These are phyloP conservation scores for Letharia columbiana DNA, from an alignment of 495 filamentous ascomycete species.

Conservation along the genomic window DNA sequence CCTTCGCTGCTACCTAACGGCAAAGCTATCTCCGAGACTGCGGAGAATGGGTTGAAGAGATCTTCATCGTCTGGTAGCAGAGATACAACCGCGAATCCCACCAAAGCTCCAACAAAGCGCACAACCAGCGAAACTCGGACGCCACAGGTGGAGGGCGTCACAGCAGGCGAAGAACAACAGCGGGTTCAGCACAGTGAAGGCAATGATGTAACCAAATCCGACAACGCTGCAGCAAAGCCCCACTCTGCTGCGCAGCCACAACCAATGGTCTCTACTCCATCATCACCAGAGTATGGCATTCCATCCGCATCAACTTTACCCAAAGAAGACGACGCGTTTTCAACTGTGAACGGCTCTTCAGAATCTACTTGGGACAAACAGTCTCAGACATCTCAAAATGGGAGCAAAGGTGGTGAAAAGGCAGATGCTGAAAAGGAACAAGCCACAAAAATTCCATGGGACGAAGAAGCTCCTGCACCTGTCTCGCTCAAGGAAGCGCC, in stretches of 20 bases:
- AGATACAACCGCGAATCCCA: slow-evolving; percentile 17
- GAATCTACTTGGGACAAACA: slow-evolving; percentile 61
- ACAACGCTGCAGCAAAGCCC: slow-evolving; percentile 28
- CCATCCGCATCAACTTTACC: slow-evolving; percentile 54
- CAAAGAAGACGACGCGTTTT: slow-evolving; percentile 65
- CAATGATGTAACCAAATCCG: neutral
- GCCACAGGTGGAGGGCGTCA: slow-evolving; percentile 16
- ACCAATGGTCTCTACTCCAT: slow-evolving; percentile 46
- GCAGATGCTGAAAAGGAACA: slow-evolving; percentile 41
- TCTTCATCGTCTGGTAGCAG: slow-evolving; percentile 13
- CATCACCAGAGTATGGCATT: slow-evolving; percentile 59
- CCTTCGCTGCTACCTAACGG: slow-evolving; percentile 29
- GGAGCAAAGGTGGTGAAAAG: slow-evolving; percentile 35
- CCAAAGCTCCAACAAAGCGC: slow-evolving; percentile 18
- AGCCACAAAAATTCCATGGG: slow-evolving; percentile 27
- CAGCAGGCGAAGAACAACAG: neutral
- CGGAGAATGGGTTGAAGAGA: slow-evolving; percentile 26
- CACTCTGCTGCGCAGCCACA: slow-evolving; percentile 29
- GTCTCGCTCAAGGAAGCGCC: slow-evolving; percentile 71
- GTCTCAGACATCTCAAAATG: slow-evolving; percentile 45
- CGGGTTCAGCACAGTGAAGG: neutral
- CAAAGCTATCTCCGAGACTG: slow-evolving; percentile 34
- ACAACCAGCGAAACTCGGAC: slow-evolving; percentile 24
- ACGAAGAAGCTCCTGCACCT: slow-evolving; percentile 45
- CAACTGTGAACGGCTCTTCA: slow-evolving; percentile 53